Percentiles rank a stretch among this genome's conserved stretches.
Evolutionary conservation across 768 basidiomycete genomes (phyloP).

Genomic region (Lentinula aciculospora): DNA sequence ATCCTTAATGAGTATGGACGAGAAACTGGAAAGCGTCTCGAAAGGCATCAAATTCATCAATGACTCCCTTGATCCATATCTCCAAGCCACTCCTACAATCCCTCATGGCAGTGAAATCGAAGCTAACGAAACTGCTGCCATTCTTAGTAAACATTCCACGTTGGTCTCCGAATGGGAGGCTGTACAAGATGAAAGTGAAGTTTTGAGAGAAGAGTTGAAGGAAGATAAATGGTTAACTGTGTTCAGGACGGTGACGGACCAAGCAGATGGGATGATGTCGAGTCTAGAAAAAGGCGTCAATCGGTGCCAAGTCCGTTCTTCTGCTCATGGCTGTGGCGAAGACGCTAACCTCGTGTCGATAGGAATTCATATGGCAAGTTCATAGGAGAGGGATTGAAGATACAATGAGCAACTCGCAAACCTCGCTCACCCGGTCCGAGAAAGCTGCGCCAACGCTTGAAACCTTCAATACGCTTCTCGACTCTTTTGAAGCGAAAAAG

Average conservation of each 20-base stretch:
- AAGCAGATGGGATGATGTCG: conserved; percentile 97
- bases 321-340: neutral
- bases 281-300: conserved; percentile 91
- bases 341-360: neutral
- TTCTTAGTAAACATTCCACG: conserved; percentile 71
- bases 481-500: conserved; percentile 85
- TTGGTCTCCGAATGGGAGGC: conserved; percentile 76
- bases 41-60: conserved; percentile 66
- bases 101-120: conserved; percentile 22
- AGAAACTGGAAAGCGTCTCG: conserved; percentile 68
- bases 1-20: conserved; percentile 73
- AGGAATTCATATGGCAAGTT: conserved; percentile 88
- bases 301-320: conserved; percentile 70
- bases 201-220: conserved; percentile 85
- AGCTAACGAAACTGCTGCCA: conserved; percentile 36
- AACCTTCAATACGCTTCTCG: conserved; percentile 57
- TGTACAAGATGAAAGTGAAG: conserved; percentile 73
- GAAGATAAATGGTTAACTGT: conserved; percentile 97
- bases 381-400: conserved; percentile 50
- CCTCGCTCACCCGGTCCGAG: conserved; percentile 46
- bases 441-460: conserved; percentile 52
- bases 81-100: conserved; percentile 46
- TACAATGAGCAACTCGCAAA: conserved; percentile 28
- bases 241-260: conserved; percentile 89
- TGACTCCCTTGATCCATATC: conserved; percentile 58